Evolutionary conservation across 2,329 filamentous ascomycete species (phyloP).

Genomic region (Monosporascus sp.): DNA sequence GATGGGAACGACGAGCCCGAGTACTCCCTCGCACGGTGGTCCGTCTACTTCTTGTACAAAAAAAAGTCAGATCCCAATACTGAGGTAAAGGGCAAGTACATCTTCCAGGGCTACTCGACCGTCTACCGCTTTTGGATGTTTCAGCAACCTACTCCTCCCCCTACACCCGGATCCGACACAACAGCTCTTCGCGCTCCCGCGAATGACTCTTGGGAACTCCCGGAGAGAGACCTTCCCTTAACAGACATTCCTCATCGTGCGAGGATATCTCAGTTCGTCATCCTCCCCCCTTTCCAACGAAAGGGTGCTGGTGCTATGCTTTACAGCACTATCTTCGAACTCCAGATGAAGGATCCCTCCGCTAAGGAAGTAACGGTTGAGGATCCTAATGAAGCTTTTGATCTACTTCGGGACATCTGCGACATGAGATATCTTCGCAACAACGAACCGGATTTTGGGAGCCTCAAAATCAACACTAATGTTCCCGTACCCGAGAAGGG

Average conservation of each 20-base stretch:
- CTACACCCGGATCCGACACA: conserved; percentile 27
- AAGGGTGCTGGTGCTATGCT: conserved; percentile 74
- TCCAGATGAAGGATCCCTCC: conserved; percentile 61
- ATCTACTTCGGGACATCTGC: conserved; percentile 71
- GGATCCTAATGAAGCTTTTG: conserved; percentile 85
- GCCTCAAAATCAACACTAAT: conserved; percentile 49
- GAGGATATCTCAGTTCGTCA: conserved; percentile 88
- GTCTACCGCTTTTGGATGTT: conserved; percentile 81
- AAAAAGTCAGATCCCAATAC: conserved; percentile 44
- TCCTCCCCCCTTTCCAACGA: conserved; percentile 81
- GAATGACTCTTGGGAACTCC: conserved; percentile 38
- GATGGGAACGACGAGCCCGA: conserved; percentile 60
- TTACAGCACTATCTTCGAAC: conserved; percentile 73
- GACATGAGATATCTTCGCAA: conserved; percentile 63
- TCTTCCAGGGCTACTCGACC: conserved; percentile 84
- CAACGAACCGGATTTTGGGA: conserved; percentile 50
- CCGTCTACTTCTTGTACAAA: conserved; percentile 80
- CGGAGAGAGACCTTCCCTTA: conserved; percentile 39
- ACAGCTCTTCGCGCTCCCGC: conserved; percentile 14
- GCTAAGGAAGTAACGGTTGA: conserved; percentile 87
- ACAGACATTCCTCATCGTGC: conserved; percentile 68
- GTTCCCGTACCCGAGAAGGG: conserved; percentile 46
- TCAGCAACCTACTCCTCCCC: conserved; percentile 41
- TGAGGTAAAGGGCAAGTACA: conserved; percentile 57
- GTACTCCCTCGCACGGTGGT: conserved; percentile 76